phyloP scores from a whole-genome alignment of 2,329 filamentous ascomycete genomes.

The Claviceps lovelessii region DNA sequence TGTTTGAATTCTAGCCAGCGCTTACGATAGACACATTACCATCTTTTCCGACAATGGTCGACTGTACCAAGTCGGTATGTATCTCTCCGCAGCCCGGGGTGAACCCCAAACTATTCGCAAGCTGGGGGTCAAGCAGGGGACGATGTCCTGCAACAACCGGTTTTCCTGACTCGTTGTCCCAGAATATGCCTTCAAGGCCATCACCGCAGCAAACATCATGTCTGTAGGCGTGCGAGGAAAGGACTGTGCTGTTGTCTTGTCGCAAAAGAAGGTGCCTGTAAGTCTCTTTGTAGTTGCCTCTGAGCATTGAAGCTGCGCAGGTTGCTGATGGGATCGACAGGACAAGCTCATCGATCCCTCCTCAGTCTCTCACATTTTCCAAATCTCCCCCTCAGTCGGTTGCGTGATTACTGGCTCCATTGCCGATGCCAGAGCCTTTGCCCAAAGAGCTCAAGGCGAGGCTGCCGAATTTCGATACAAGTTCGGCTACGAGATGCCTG shows the following conservation, averaged over 20 bases:
- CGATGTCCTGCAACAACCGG: not conserved
- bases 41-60: slow-evolving; percentile 99
- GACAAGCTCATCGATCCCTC: slow-evolving; percentile 98
- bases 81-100: not conserved
- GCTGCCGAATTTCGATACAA: slow-evolving; percentile 98
- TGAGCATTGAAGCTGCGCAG: not conserved
- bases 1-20: slow-evolving; percentile 36
- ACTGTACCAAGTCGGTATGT: slow-evolving; percentile 97
- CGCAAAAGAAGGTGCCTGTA: slow-evolving; percentile 99
- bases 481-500: slow-evolving; percentile 98
- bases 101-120: too few relatives aligned
- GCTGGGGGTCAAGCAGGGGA: not conserved
- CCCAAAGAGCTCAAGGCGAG: slow-evolving; percentile 84
- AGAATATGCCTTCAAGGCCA: slow-evolving; percentile 99
- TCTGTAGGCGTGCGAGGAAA: slow-evolving; percentile 92
- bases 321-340: slow-evolving; percentile 29
- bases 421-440: slow-evolving; percentile 86
- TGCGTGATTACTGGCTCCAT: slow-evolving; percentile 99
- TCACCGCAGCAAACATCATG: slow-evolving; percentile 98
- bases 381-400: slow-evolving; percentile 86
- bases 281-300: slow-evolving; percentile 18
- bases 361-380: slow-evolving; percentile 96
- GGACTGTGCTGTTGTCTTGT: slow-evolving; percentile 90
- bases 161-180: slow-evolving; percentile 8
- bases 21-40: slow-evolving; percentile 97